Base-by-base conservation (phyloP, 208 protist species). In the Trypanosoma mega region DNA sequence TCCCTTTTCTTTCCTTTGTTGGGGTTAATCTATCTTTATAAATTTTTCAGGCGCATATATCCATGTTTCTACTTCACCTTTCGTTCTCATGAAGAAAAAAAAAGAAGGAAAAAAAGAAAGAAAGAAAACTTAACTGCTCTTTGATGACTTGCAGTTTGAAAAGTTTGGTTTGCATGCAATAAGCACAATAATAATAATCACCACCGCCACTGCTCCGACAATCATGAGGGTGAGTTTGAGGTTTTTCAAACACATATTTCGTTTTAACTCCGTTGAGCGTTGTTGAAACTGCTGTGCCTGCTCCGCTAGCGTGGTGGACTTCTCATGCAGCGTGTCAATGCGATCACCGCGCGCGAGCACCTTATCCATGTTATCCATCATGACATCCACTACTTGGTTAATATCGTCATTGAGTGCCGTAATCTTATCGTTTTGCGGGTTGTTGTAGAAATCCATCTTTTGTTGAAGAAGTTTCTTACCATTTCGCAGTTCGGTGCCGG, bases 371-470 rank as follows among this genome's bases (percentile, higher is more conserved):
- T 94, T 97, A 56, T 95, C 86, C 79, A 92, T 92, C 91, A 97
- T 95, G n/a, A 97, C 85, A 51, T 93, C 86, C 34, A 93, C 84
- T 16, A 95, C 86, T 50, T 95, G 83, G 60, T 94, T 92, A 63
- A 96, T 94, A 45, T 93, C 84, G 46, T 92, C 81, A 46, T 93
- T 93, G 20, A 96, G 66, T 6, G 79, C 79, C 1, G 85, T 89
- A 60, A 96, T 93, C 74, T 94, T 93, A 56, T 96, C 91, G 57
- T 93, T 94, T 68, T 93, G 84, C 3, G 88, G 85, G 59, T 94
- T 88, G 74, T 94, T 96, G 77, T 93, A 96, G 72, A 94, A 96
- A 58, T 96, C 90, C 85, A 93, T 92, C 76, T 96, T 96, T 64
- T 96, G 84, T 74, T 92, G 86, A 9, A 96, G 77, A 23, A 96